Base-by-base conservation (phyloP, 805 yeast genomes). In the Candida sanyiensis region DNA sequence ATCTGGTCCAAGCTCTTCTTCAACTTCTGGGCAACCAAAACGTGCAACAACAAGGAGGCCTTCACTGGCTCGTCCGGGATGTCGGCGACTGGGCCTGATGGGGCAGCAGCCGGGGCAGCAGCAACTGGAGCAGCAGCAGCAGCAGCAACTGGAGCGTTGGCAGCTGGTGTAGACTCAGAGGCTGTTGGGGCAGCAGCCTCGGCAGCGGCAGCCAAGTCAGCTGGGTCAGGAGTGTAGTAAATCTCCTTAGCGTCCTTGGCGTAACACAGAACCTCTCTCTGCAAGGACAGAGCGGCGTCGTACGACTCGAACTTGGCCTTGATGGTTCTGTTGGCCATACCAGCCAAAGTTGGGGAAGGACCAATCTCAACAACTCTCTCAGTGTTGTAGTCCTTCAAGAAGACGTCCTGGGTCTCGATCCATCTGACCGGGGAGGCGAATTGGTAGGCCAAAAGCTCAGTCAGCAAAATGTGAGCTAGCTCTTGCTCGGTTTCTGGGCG, bases 341-440 rank as follows among this genome's bases (percentile, higher is more conserved):
- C 97, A 28, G 97, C 93, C 61, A 93, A 74, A 31, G 98, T 93
- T 45, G 99, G 97, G 35, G 97, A 88, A 45, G 99, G 99, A 40
- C 99, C 99, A 49, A 93, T 86, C 67, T 93, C 99, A 50, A 93
- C 96, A 46, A 93, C 90, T 59, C 98, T 78, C 69, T 94, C 98
- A 46, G 97, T 83, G 67, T 90, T 88, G 76, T 78, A 83, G 54
- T 88, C 93, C 63, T 85, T 84, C 62, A 93, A 76, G 61, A 93
- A 84, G 43, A 93, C 97, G 70, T 93, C 98, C 68, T 93, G 99
- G 46, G 98, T 93, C 64, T 94, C 98, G 63, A 94, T 93, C 97
- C 99, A 93, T 75, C 97, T 81, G 49, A 93, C 99, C 34, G 99
- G 98, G 46, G 97, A 89, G 35, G 99, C 99, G 59, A 93, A 93